Conservation (phyloP, 2,329 filamentous ascomycete genomes). For the Diplodia scrobiculata region DNA sequence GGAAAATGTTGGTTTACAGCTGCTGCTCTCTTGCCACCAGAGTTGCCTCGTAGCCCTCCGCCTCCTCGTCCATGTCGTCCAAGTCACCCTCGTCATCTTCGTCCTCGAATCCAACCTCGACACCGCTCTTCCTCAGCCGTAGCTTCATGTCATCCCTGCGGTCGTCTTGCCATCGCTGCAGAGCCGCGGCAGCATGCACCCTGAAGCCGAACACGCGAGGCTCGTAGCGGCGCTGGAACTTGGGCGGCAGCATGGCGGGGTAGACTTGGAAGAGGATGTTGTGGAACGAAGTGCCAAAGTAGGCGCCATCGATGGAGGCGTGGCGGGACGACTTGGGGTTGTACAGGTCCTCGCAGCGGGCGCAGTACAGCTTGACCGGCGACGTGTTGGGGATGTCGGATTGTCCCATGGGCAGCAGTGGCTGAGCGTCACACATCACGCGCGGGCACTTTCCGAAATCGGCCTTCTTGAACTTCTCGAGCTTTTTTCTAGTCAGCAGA, state of each 20-base stretch:
- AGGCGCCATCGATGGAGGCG: conserved; percentile 92
- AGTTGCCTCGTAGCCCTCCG: conserved; percentile 33
- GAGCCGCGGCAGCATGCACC: conserved; percentile 83
- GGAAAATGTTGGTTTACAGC: conserved; percentile 1
- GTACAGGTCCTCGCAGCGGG: conserved; percentile 96
- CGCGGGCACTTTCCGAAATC: conserved; percentile 98
- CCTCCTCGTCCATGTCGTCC: conserved; percentile 56
- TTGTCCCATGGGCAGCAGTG: conserved; percentile 90
- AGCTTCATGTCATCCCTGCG: conserved; percentile 80
- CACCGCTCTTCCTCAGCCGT: conserved; percentile 65
- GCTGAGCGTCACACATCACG: conserved; percentile 91
- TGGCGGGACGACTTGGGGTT: conserved; percentile 98
- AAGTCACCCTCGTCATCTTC: conserved; percentile 63
- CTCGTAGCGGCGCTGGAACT: conserved; percentile 82
- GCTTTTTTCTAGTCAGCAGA: conserved; percentile 54
- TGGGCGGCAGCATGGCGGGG: conserved; percentile 81
- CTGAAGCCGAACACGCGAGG: conserved; percentile 94
- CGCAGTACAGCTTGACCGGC: conserved; percentile 95
- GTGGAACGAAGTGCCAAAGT: conserved; percentile 97
- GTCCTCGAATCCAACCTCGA: conserved; percentile 80
- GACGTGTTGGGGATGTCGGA: conserved; percentile 85
- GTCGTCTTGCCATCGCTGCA: conserved; percentile 87
- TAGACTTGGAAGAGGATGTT: conserved; percentile 99
- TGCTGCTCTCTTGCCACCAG: conserved; percentile 13
- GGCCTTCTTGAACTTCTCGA: conserved; percentile 97